Evolutionary conservation across 2,329 filamentous ascomycete species (phyloP), one percentile per base, ranked within the genome.

Genomic region (Didymella lethalis): DNA sequence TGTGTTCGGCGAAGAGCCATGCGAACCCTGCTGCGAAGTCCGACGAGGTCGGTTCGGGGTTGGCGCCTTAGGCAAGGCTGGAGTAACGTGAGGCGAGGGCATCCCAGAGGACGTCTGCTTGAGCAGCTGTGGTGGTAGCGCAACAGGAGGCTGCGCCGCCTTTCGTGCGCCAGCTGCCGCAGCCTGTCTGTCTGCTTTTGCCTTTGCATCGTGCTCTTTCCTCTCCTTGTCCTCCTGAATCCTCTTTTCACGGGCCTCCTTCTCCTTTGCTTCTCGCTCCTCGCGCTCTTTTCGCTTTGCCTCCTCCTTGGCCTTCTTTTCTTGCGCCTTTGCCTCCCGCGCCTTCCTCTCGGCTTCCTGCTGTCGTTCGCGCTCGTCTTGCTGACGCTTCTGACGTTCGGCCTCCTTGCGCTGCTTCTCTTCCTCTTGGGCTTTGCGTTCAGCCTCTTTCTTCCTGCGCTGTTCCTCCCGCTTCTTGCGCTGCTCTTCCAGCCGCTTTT

Each of bases 361-460:
- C 71, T 96, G 91, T 65, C 89, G 88, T 68, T 96, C 92, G 64
- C 91, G 88, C 75, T 96, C 92, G 72, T 97, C 93, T 71, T 92
- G 89, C 54, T 90, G 81, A 48, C 91, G 88, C 62, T 88, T 89
- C 74, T 89, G 86, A 72, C 90, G 91, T 70, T 98, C 94, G 4
- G 90, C 89, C 74, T 98, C 94, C 76, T 93, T 97, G 55, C 88
- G 86, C 57, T 89, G 81, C 50, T 89, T 89, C 69, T 97, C 93
- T 70, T 97, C 94, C 71, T 98, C 95, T 64, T 92, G 92, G 28
- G 91, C 90, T 77, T 91, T 96, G 76, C 89, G 92, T 77, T 96
- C 92, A 3, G 91, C 90, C 73, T 99, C 95, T 70, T 90, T 92
- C 80, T 96, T 96, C 81, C 88, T 92, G 46, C 92, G 88, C 77